Conservation (phyloP, 352 stramenopile genomes). For the Albugo laibachii region DNA sequence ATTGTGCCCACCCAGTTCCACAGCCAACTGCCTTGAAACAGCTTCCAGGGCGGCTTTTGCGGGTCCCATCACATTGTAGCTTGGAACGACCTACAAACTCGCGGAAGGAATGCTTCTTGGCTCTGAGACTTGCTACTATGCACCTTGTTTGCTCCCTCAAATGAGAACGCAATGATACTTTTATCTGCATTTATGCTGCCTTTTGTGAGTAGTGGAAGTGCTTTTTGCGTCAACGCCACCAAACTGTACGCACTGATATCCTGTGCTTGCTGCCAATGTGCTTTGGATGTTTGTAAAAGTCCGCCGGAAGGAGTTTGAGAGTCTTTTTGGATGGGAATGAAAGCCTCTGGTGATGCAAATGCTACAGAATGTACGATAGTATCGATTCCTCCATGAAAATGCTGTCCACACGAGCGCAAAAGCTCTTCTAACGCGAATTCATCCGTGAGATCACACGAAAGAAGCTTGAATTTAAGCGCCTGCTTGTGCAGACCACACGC, state of each 20-base stretch:
- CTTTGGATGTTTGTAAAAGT: slow-evolving; percentile 20
- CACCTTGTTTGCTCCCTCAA: slow-evolving; percentile 53
- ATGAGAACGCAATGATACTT: slow-evolving; percentile 78
- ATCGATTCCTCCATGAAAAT: slow-evolving; percentile 47
- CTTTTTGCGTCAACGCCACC: slow-evolving; percentile 50
- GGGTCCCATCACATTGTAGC: slow-evolving; percentile 86
- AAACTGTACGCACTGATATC: slow-evolving; percentile 81
- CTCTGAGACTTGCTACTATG: not conserved
- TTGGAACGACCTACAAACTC: slow-evolving; percentile 40
- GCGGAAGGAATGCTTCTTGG: not conserved
- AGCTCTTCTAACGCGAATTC: slow-evolving; percentile 31
- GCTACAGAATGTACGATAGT: slow-evolving; percentile 83
- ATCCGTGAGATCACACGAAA: slow-evolving; percentile 46
- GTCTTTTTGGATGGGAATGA: slow-evolving; percentile 12
- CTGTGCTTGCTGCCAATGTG: slow-evolving; percentile 50
- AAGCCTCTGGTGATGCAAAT: slow-evolving; percentile 59
- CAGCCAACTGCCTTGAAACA: slow-evolving; percentile 58
- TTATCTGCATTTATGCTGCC: slow-evolving; percentile 12
- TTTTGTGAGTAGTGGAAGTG: slow-evolving; percentile 27
- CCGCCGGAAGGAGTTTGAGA: slow-evolving; percentile 13
- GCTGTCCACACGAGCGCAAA: slow-evolving; percentile 16
- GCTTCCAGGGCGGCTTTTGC: slow-evolving; percentile 81
- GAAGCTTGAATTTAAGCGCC: not conserved
- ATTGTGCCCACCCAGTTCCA: slow-evolving; percentile 45
- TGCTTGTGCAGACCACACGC: slow-evolving; percentile 26